Evolutionary conservation across 345 rosid genomes (phyloP), one percentile per base, ranked within the genome.

Genomic region (Capsella bursapastoris): DNA sequence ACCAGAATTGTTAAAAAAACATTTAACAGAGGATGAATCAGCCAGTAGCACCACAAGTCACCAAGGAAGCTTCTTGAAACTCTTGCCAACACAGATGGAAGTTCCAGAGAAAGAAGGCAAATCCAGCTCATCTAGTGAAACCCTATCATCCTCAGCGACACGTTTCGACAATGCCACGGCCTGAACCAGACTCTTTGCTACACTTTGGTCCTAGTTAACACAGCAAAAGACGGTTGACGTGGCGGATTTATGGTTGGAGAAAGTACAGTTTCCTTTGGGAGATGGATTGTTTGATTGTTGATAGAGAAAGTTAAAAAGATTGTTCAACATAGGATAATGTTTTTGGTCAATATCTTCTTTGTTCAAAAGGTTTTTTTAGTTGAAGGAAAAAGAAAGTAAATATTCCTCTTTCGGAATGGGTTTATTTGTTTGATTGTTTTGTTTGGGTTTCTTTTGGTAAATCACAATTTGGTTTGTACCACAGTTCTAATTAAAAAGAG

Each of bases 1-100:
- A 68, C 69, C 12, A 51, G 45, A 48, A 61, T 44, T 62, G 59
- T 34, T 32, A 44, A 1, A 2, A 51, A 75, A 8, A 18, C 64
- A 27, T 82, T 53, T 57, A 40, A 48, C 92, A 91, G 98, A 91
- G 72, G 92, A 85, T 52, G 98, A 94, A 79, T 76, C 97, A 1
- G 89, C 85, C 10, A 69, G 65, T 70, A 34, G 75, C 40, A 65
- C 52, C n/a, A 77, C 80, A 56, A 72, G 75, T 27, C 75, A 73
- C 25, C 79, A 82, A 55, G 98, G 96, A 52, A 94, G 98, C 87
- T 91, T 94, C 76, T 69, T 91, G 63, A 85, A 84, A 61, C 90
- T 87, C 50, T 78, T 89, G 83, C 93, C 97, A 59, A 78, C 92
- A 5, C 89, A 81, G 53, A 70, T 77, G 9, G 89, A 87, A 78